Conservation (phyloP, 2,329 filamentous ascomycete genomes). For the Pseudomassariella vexata region DNA sequence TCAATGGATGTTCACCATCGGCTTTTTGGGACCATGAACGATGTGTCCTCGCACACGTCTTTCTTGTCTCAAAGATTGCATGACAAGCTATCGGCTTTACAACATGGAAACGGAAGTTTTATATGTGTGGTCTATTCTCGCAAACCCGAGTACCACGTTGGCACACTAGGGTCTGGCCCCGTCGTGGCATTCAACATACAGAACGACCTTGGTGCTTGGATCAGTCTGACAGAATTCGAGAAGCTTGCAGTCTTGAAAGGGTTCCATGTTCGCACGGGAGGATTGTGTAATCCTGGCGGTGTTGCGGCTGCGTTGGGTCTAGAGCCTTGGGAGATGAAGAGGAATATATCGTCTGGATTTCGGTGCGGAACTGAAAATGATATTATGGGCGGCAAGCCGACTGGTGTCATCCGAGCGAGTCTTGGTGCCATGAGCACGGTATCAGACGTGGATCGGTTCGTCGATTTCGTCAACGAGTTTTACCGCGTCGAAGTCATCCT, state of each 20-base stretch:
- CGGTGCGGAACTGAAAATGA: constrained; percentile 81
- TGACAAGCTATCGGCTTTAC: constrained; percentile 50
- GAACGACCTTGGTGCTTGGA: constrained; percentile 64
- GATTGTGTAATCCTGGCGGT: constrained; percentile 87
- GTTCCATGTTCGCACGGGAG: constrained; percentile 82
- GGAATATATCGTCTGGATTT: constrained; percentile 79
- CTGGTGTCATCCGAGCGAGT: constrained; percentile 79
- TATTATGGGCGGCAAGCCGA: constrained; percentile 77
- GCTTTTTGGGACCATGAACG: constrained; percentile 66
- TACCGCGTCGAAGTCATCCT: constrained; percentile 34
- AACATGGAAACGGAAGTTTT: constrained; percentile 60
- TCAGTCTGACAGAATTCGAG: constrained; percentile 80
- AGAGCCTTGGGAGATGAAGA: constrained; percentile 73
- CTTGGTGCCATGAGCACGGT: constrained; percentile 84
- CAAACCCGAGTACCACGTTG: constrained; percentile 22
- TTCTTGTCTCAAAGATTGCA: constrained; percentile 57
- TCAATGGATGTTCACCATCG: constrained; percentile 65
- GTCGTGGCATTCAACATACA: constrained; percentile 79
- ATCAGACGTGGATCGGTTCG: constrained; percentile 65
- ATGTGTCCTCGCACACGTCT: constrained; percentile 65
- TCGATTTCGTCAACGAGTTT: constrained; percentile 68
- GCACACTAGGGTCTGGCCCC: constrained; percentile 53
- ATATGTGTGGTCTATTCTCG: constrained; percentile 63
- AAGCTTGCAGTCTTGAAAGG: constrained; percentile 73
- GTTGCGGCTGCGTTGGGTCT: constrained; percentile 69